Percentiles rank a stretch among this genome's conserved stretches.
Conservation (phyloP, 345 rosid genomes). For the Corchorus capsularis region DNA sequence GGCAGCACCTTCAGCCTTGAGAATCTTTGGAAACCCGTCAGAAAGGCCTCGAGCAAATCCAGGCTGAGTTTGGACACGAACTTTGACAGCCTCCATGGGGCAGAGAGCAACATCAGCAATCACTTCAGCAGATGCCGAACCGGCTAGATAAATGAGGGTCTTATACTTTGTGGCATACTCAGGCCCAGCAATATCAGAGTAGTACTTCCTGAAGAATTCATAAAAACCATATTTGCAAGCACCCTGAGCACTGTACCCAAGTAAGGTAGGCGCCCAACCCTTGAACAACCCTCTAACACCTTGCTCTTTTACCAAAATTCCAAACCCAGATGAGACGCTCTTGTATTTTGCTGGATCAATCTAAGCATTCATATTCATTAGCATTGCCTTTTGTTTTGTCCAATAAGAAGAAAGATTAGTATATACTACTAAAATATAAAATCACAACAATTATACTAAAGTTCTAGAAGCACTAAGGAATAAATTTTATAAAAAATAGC, state of each 20-base stretch:
- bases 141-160: constrained; percentile 86
- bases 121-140: constrained; percentile 91
- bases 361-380: constrained; percentile 24
- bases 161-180: constrained; percentile 84
- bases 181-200: constrained; percentile 93
- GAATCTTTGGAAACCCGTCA: constrained; percentile 85
- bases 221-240: constrained; percentile 83
- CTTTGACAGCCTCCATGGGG: constrained; percentile 96
- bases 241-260: constrained; percentile 82
- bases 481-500: too few relatives aligned
- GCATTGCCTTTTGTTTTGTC: not conserved
- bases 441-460: too few relatives aligned
- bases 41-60: constrained; percentile 91
- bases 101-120: constrained; percentile 94
- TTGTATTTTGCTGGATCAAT: constrained; percentile 78
- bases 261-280: constrained; percentile 96
- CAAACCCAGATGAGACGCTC: constrained; percentile 72
- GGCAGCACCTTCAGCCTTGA: constrained; percentile 67
- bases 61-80: constrained; percentile 94
- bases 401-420: not conserved
- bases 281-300: constrained; percentile 62
- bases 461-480: too few relatives aligned
- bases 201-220: constrained; percentile 65
- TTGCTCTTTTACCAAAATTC: constrained; percentile 67
- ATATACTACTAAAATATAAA: too few relatives aligned